A percentile compares a stretch with the other conserved stretches of the same genome.
phyloP scores from a whole-genome alignment of 495 filamentous ascomycete species.

The Penicillium cosmopolitanum region DNA sequence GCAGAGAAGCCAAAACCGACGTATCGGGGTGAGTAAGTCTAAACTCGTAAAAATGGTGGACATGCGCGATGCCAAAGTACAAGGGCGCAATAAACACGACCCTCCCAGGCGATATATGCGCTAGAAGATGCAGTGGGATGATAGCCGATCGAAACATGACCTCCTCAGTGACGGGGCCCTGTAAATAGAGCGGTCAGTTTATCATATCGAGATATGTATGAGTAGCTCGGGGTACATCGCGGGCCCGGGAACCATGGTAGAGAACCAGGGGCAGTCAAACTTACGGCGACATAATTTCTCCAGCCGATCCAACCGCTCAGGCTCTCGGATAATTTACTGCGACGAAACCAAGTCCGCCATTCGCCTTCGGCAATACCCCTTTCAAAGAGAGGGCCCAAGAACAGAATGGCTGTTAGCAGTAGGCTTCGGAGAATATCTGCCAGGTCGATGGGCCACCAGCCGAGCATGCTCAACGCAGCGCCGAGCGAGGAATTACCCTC shows the following conservation, averaged over 20 bases:
- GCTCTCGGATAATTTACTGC: constrained; percentile 45
- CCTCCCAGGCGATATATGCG: constrained; percentile 56
- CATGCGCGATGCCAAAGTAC: constrained; percentile 92
- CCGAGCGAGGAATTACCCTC: constrained; percentile 46
- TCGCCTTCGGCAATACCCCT: constrained; percentile 68
- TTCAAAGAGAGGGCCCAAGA: constrained; percentile 83
- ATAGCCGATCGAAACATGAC: constrained; percentile 87
- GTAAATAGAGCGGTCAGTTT: constrained; percentile 14
- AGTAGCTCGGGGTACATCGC: too few relatives aligned
- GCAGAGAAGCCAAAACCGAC: constrained; percentile 57
- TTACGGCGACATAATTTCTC: constrained; percentile 61
- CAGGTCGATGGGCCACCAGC: constrained; percentile 73
- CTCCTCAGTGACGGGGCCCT: constrained; percentile 93
- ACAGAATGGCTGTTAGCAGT: constrained; percentile 76
- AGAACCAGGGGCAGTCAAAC: constrained; percentile 1
- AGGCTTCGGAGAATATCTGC: constrained; percentile 60
- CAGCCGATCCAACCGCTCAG: constrained; percentile 64
- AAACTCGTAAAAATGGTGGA: constrained; percentile 97
- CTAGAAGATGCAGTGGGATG: constrained; percentile 79
- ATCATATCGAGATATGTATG: not conserved
- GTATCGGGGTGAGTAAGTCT: constrained; percentile 76
- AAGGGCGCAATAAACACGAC: constrained; percentile 82
- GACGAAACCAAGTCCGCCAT: constrained; percentile 67
- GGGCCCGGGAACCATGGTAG: constrained; percentile 1
- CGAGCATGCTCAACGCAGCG: constrained; percentile 66